These are phyloP conservation scores for Mucor plumbeus DNA, from an alignment of 371 early-diverging fungal species.

Conservation along the genomic window DNA sequence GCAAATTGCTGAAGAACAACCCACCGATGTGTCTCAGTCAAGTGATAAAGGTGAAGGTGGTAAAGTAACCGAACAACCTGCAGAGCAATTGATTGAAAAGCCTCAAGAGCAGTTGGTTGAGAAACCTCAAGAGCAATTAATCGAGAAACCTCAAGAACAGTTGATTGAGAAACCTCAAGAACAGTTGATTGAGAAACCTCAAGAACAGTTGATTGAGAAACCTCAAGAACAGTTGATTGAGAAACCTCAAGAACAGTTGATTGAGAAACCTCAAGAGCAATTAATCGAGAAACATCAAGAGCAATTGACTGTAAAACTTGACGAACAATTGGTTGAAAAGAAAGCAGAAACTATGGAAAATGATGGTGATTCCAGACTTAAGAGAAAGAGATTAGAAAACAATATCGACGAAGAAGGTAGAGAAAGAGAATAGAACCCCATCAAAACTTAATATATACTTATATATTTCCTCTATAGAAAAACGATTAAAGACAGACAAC, in stretches of 20 bases:
- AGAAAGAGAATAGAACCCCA: not conserved
- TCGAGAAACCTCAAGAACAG: not conserved
- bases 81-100: not conserved
- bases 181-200: not conserved
- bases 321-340: not conserved
- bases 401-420: not conserved
- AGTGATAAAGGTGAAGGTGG: not conserved
- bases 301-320: not conserved
- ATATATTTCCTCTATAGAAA: not conserved
- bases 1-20: slow-evolving; percentile 13
- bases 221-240: not conserved
- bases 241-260: slow-evolving; percentile 22
- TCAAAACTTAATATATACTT: not conserved
- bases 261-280: not conserved
- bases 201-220: slow-evolving; percentile 19
- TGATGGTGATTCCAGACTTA: slow-evolving; percentile 19
- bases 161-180: not conserved
- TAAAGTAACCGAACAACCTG: not conserved
- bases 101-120: not conserved
- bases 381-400: slow-evolving; percentile 21
- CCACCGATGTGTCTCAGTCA: not conserved
- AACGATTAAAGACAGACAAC: not conserved
- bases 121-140: not conserved
- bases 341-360: slow-evolving; percentile 9
- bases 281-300: not conserved